Evolutionary conservation across 257 asterid species (phyloP).

Genomic region (Ocimum tenuiflorum): DNA sequence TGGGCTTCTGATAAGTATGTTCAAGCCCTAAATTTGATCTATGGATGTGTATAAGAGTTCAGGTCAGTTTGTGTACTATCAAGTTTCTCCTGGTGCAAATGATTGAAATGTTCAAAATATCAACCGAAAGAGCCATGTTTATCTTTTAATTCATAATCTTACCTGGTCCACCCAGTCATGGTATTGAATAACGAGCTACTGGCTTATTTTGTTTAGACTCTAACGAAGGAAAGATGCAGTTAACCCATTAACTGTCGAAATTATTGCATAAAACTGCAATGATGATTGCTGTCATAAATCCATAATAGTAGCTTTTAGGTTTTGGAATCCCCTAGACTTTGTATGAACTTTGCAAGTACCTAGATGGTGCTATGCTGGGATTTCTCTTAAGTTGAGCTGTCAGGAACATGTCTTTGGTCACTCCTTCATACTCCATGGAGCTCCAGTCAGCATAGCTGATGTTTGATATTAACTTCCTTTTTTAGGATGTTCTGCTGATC

Average conservation of each 20-base stretch:
- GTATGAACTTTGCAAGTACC: background rate
- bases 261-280: background rate
- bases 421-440: constrained; percentile 1
- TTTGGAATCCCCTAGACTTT: constrained; percentile 6
- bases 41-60: background rate
- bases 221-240: too few species aligned
- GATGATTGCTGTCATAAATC: constrained; percentile 1
- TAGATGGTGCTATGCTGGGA: background rate
- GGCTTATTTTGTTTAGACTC: too few species aligned
- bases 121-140: background rate
- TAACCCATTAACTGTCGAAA: background rate
- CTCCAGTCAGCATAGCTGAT: background rate
- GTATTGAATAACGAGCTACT: background rate
- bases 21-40: background rate
- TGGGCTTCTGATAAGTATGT: background rate
- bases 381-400: background rate
- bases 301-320: background rate
- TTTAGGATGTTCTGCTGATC: background rate
- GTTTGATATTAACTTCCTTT: constrained; percentile 5
- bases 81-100: background rate
- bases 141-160: background rate
- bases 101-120: background rate
- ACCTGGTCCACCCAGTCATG: background rate
- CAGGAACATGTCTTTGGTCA: background rate
- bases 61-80: background rate